Percentiles rank a stretch among this genome's conserved stretches.
Evolutionary conservation across 352 stramenopile genomes (phyloP).

Genomic region (Phytophthora agathidicida): DNA sequence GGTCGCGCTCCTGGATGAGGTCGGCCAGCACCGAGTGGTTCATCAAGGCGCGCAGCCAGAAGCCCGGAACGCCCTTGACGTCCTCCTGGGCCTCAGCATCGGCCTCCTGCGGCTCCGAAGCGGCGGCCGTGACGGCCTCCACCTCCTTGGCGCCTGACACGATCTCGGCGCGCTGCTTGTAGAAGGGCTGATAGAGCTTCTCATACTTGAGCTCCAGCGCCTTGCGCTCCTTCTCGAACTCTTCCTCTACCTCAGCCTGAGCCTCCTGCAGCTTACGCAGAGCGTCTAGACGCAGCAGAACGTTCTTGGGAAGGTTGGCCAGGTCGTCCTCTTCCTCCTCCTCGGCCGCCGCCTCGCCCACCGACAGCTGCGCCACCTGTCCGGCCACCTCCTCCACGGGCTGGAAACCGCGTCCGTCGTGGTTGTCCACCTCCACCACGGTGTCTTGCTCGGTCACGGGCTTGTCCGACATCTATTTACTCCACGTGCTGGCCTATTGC

Average conservation of each 20-base stretch:
- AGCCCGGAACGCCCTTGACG: conserved; percentile 82
- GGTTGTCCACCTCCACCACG: conserved; percentile 66
- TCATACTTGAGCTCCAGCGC: conserved; percentile 88
- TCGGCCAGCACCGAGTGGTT: conserved; percentile 85
- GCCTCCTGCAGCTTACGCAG: conserved; percentile 81
- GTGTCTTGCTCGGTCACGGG: conserved; percentile 45
- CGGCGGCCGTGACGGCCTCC: conserved; percentile 56
- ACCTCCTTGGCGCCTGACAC: conserved; percentile 83
- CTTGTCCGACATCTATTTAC: conserved; percentile 49
- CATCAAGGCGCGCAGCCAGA: conserved; percentile 86
- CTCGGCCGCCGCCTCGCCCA: conserved; percentile 37
- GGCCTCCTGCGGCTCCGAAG: conserved; percentile 43
- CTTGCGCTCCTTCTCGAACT: conserved; percentile 89
- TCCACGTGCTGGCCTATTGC: conserved; percentile 10
- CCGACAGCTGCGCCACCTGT: conserved; percentile 43
- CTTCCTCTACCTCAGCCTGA: conserved; percentile 75
- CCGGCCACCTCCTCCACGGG: conserved; percentile 49
- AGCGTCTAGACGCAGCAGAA: conserved; percentile 71
- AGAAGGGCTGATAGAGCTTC: conserved; percentile 88
- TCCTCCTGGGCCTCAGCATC: conserved; percentile 50
- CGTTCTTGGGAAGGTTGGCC: conserved; percentile 68
- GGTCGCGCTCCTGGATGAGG: conserved; percentile 81
- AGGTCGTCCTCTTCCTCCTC: conserved; percentile 66
- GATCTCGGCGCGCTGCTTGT: conserved; percentile 73
- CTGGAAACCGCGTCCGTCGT: conserved; percentile 71